A percentile compares a stretch with the other conserved stretches of the same genome.
phyloP scores from a whole-genome alignment of 1,139 yeast species.

The Yamadazyma oceani region DNA sequence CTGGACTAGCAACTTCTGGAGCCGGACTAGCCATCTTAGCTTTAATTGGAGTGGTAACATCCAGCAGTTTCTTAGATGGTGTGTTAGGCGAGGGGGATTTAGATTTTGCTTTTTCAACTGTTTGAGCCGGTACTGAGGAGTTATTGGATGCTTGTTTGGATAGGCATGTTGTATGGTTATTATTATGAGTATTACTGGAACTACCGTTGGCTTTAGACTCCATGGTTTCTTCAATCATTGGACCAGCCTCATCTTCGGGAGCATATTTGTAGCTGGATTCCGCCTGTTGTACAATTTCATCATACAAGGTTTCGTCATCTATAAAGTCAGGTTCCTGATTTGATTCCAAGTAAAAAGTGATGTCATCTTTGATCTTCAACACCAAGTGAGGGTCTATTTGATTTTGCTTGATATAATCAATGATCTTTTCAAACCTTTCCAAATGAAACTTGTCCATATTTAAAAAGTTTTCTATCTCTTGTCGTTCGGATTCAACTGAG shows the following conservation, averaged over 20 bases:
- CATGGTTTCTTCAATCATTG: conserved; percentile 8
- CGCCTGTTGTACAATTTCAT: conserved; percentile 39
- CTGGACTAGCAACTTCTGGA: conserved; percentile 30
- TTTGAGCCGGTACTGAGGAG: background rate
- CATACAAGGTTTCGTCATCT: conserved; percentile 43
- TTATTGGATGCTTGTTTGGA: background rate
- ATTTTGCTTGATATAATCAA: conserved; percentile 32
- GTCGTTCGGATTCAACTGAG: conserved; percentile 43
- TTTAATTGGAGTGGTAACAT: conserved; percentile 16
- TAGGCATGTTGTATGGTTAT: background rate
- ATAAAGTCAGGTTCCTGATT: conserved; percentile 42
- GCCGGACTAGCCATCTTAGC: conserved; percentile 13
- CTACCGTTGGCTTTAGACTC: background rate
- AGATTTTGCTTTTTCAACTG: conserved; percentile 7
- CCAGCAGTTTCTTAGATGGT: conserved; percentile 10
- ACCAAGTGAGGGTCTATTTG: conserved; percentile 35
- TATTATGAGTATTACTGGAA: conserved; percentile 1
- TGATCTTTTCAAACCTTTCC: conserved; percentile 35
- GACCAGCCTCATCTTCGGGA: conserved; percentile 11
- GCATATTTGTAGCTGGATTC: conserved; percentile 17
- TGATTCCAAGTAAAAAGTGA: conserved; percentile 38
- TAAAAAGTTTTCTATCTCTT: conserved; percentile 39
- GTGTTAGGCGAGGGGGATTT: conserved; percentile 16
- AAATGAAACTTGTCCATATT: conserved; percentile 40
- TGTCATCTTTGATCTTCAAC: conserved; percentile 41